Percentiles rank a stretch among this genome's conserved stretches.
Conservation (phyloP, 805 yeast genomes). For the Candida schatavii region DNA sequence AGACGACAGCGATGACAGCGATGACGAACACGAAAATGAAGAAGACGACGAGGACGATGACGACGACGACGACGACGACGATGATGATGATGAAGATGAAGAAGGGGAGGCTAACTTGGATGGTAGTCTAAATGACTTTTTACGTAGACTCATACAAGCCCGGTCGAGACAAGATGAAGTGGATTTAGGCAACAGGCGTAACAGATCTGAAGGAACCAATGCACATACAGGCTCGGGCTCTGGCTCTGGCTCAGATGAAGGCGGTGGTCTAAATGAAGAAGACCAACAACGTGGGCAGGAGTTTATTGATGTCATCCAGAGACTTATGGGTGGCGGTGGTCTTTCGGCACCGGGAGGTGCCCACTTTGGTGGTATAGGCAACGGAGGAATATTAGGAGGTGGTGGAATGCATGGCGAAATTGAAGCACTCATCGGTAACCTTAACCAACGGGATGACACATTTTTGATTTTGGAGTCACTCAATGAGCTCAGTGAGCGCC, state of each 20-base stretch:
- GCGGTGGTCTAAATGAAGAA: constrained; percentile 4
- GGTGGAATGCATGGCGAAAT: constrained; percentile 26
- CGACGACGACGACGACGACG: constrained; percentile 12
- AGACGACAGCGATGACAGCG: constrained; percentile 14
- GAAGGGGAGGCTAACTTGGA: constrained; percentile 14
- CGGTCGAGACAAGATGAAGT: constrained; percentile 7
- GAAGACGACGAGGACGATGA: constrained; percentile 15
- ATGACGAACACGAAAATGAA: constrained; percentile 19
- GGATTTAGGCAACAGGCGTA: constrained; percentile 9
- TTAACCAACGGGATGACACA: constrained; percentile 52
- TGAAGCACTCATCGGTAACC: constrained; percentile 32
- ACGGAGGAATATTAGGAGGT: constrained; percentile 2
- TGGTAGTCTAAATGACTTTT: constrained; percentile 7
- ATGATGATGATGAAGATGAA: constrained; percentile 10
- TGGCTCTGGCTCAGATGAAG: constrained; percentile 11
- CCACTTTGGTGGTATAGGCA: neutral
- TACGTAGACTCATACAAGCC: constrained; percentile 18
- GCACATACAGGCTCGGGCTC: constrained; percentile 10
- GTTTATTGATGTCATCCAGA: constrained; percentile 32
- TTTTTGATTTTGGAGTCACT: constrained; percentile 61
- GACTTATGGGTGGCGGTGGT: constrained; percentile 30
- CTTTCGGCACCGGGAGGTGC: constrained; percentile 12
- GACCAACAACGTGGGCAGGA: constrained; percentile 13
- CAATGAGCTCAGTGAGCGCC: constrained; percentile 59
- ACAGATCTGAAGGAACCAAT: no score